Percentiles rank a stretch among this genome's conserved stretches.
phyloP scores from a whole-genome alignment of 805 yeast species.

The Yamadazyma kitorensis region DNA sequence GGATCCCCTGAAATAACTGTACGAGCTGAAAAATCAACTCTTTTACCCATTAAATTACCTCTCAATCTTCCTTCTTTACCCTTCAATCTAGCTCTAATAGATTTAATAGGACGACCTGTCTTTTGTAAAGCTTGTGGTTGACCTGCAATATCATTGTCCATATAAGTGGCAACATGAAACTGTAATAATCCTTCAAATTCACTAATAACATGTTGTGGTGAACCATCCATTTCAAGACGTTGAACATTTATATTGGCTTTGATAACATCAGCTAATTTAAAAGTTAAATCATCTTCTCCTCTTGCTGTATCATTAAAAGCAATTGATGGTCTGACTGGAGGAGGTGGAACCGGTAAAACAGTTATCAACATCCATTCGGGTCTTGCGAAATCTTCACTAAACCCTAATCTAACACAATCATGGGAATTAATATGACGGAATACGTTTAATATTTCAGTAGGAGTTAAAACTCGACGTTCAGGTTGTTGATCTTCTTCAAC shows the following conservation, averaged over 20 bases:
- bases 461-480: slow-evolving; percentile 83
- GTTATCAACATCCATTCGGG: slow-evolving; percentile 99
- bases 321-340: slow-evolving; percentile 98
- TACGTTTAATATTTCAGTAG: slow-evolving; percentile 86
- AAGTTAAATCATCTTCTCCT: slow-evolving; percentile 98
- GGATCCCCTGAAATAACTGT: slow-evolving; percentile 99
- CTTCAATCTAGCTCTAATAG: slow-evolving; percentile 98
- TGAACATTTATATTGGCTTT: slow-evolving; percentile 98
- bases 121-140: slow-evolving; percentile 99
- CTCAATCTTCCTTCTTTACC: slow-evolving; percentile 99
- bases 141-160: slow-evolving; percentile 99
- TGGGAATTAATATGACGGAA: slow-evolving; percentile 86
- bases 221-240: slow-evolving; percentile 95
- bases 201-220: slow-evolving; percentile 96
- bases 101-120: slow-evolving; percentile 97
- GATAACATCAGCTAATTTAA: slow-evolving; percentile 92
- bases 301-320: slow-evolving; percentile 97
- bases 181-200: slow-evolving; percentile 95
- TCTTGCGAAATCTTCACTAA: slow-evolving; percentile 93
- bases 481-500: slow-evolving; percentile 87
- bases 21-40: slow-evolving; percentile 98
- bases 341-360: slow-evolving; percentile 99
- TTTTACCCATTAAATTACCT: slow-evolving; percentile 99
- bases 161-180: slow-evolving; percentile 97
- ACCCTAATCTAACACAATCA: slow-evolving; percentile 80